Percentiles rank a stretch among this genome's conserved stretches.
Evolutionary conservation across 257 asterid species (phyloP).

Genomic region (Sherardia arvensis): DNA sequence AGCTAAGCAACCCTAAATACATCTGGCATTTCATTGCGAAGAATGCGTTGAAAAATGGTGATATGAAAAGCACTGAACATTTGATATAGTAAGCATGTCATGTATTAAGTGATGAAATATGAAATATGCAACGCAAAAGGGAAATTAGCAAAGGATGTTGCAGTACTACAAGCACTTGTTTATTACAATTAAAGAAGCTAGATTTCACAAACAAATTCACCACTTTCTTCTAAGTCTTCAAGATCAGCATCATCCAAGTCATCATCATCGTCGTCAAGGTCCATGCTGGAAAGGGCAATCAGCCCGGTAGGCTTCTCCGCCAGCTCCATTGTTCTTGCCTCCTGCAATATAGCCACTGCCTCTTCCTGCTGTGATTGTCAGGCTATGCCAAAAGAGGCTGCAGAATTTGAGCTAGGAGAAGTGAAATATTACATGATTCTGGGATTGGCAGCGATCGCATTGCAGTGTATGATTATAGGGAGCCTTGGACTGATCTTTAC

Average conservation of each 20-base stretch:
- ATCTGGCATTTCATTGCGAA: too few relatives aligned
- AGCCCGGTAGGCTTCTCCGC: neutral
- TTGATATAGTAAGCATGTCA: too few relatives aligned
- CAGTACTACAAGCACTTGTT: neutral
- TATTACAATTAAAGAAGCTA: neutral
- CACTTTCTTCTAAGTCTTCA: conserved; percentile 30
- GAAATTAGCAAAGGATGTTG: neutral
- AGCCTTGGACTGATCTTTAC: conserved; percentile 21
- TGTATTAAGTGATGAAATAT: too few relatives aligned
- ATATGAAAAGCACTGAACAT: too few relatives aligned
- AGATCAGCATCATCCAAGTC: conserved; percentile 27
- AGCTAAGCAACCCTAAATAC: too few relatives aligned
- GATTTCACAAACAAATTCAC: conserved; percentile 23
- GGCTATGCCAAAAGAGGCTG: conserved; percentile 28
- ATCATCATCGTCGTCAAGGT: conserved; percentile 11
- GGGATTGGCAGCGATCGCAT: conserved; percentile 15
- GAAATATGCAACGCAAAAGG: too few relatives aligned
- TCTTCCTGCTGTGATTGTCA: too few relatives aligned
- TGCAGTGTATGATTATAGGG: conserved; percentile 21
- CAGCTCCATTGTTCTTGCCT: conserved; percentile 20
- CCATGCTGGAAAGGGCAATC: conserved; percentile 24
- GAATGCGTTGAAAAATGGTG: too few relatives aligned
- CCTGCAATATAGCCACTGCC: conserved; percentile 24
- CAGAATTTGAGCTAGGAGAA: conserved; percentile 19
- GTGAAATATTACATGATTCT: conserved; percentile 23